phyloP scores from a whole-genome alignment of 169 alveolate species.

The Eimeria zaria region DNA sequence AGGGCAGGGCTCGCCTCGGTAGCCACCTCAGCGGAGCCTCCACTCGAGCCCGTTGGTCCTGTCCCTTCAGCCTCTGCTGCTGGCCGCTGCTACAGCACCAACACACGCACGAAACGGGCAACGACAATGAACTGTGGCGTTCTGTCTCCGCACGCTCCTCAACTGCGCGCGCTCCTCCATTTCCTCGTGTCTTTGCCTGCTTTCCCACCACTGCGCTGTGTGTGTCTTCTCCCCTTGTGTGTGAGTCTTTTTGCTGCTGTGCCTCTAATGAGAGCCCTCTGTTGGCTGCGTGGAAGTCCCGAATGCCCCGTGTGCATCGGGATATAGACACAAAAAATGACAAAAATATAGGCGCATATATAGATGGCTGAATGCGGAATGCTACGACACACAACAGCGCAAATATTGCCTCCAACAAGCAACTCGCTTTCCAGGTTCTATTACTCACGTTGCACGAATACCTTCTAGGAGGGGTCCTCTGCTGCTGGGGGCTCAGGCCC shows the following conservation, averaged over 20 bases:
- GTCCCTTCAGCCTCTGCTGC: not conserved
- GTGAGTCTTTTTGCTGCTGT: not conserved
- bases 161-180: not conserved
- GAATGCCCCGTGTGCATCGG: not conserved
- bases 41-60: not conserved
- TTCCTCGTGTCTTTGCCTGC: not conserved
- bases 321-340: not conserved
- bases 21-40: not conserved
- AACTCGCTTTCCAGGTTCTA: not conserved
- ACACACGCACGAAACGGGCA: not conserved
- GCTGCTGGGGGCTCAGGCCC: conserved; percentile 19
- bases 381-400: not conserved
- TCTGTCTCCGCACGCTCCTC: not conserved
- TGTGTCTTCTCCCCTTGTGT: not conserved
- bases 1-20: not conserved
- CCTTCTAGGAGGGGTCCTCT: not conserved
- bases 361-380: not conserved
- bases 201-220: not conserved
- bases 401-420: not conserved
- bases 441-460: not conserved
- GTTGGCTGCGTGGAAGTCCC: not conserved
- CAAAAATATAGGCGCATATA: too few species aligned
- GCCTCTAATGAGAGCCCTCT: not conserved
- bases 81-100: not conserved
- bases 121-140: not conserved